Evolutionary conservation across 1,284 basidiomycete genomes (phyloP).

Genomic region (Marasmius tenuissimus): DNA sequence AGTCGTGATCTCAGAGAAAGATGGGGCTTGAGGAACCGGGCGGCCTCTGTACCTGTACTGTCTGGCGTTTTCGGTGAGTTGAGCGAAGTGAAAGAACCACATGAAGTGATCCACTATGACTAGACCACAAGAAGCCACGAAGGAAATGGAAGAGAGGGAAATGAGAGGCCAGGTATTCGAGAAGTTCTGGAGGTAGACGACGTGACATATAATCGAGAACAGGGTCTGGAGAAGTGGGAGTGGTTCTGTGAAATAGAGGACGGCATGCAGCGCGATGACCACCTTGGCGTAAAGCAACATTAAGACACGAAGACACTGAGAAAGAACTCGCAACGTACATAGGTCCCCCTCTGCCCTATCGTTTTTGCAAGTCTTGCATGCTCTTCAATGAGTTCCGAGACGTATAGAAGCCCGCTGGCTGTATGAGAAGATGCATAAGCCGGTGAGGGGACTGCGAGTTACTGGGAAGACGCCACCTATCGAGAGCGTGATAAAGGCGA

Average conservation of each 20-base stretch:
- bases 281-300: slow-evolving; percentile 42
- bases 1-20: slow-evolving; percentile 87
- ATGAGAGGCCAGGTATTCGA: slow-evolving; percentile 87
- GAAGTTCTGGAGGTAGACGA: slow-evolving; percentile 91
- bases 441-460: neutral
- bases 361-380: slow-evolving; percentile 79
- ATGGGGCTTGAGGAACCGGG: slow-evolving; percentile 41
- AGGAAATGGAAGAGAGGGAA: slow-evolving; percentile 79
- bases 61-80: slow-evolving; percentile 54
- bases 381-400: slow-evolving; percentile 94
- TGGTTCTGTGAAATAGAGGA: slow-evolving; percentile 79
- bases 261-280: slow-evolving; percentile 74
- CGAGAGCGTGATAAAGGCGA: slow-evolving; percentile 79
- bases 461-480: slow-evolving; percentile 47
- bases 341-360: slow-evolving; percentile 80
- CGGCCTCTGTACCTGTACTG: slow-evolving; percentile 45
- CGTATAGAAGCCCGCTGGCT: slow-evolving; percentile 91
- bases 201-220: slow-evolving; percentile 83
- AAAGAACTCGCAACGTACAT: slow-evolving; percentile 56
- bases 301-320: neutral
- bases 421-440: slow-evolving; percentile 15
- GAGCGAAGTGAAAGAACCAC: slow-evolving; percentile 93
- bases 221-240: slow-evolving; percentile 72
- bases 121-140: slow-evolving; percentile 80
- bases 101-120: slow-evolving; percentile 89